Evolutionary conservation across 495 filamentous ascomycete species (phyloP).

Genomic region (Paragyromitra xinjiangensis): DNA sequence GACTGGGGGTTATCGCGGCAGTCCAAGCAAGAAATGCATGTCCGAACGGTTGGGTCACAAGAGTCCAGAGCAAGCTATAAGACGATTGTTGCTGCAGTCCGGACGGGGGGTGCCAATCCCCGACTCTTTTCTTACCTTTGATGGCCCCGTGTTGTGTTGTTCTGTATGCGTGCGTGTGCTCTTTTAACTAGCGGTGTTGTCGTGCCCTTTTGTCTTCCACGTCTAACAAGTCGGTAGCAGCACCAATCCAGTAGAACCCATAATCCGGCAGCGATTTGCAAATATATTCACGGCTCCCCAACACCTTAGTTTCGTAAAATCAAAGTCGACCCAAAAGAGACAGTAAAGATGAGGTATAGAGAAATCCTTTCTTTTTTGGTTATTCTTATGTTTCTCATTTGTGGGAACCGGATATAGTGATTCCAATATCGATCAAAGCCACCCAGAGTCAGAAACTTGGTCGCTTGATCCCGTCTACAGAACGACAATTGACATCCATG

Average conservation of each 20-base stretch:
- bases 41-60: constrained; percentile 54
- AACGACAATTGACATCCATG: constrained; percentile 71
- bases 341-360: constrained; percentile 50
- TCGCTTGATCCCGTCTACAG: constrained; percentile 69
- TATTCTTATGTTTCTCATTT: constrained; percentile 43
- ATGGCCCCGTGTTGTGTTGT: constrained; percentile 52
- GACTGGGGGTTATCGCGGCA: constrained; percentile 57
- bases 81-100: constrained; percentile 52
- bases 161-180: constrained; percentile 53
- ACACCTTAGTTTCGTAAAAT: constrained; percentile 26
- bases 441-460: constrained; percentile 54
- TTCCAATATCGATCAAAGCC: constrained; percentile 50
- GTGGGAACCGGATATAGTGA: constrained; percentile 30
- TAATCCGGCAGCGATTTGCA: constrained; percentile 44
- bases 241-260: constrained; percentile 43
- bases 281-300: constrained; percentile 51
- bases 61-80: constrained; percentile 50
- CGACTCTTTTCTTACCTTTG: constrained; percentile 45
- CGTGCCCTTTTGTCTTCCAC: constrained; percentile 47
- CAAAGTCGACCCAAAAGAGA: constrained; percentile 20
- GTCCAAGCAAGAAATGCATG: constrained; percentile 55
- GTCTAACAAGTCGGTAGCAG: constrained; percentile 49
- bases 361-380: constrained; percentile 24
- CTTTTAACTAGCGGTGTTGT: constrained; percentile 53
- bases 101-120: constrained; percentile 50